A percentile compares a stretch with the other conserved stretches of the same genome.
Conservation (phyloP, 495 filamentous ascomycete species). For the Pseudotulostoma volvatum region DNA sequence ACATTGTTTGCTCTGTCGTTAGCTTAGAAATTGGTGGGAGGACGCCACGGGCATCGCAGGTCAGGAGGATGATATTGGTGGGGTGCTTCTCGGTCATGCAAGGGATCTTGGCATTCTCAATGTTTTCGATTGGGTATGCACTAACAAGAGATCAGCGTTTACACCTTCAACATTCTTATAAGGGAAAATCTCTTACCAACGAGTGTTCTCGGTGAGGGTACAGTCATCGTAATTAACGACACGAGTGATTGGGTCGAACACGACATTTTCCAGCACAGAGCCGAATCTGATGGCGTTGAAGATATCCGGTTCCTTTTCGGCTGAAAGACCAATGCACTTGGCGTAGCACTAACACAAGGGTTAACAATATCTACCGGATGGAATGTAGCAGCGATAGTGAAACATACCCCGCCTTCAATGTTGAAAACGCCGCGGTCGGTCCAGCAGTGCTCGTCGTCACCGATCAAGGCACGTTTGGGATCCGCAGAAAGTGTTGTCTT, state of each 20-base stretch:
- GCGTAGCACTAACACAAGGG: slow-evolving; percentile 55
- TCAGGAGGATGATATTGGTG: slow-evolving; percentile 92
- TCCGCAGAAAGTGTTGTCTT: slow-evolving; percentile 98
- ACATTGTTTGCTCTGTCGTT: slow-evolving; percentile 92
- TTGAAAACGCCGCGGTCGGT: slow-evolving; percentile 94
- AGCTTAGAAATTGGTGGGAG: slow-evolving; percentile 97
- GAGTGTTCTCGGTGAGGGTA: slow-evolving; percentile 95
- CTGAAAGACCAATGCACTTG: slow-evolving; percentile 94
- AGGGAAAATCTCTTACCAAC: slow-evolving; percentile 30
- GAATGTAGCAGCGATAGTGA: too few species aligned
- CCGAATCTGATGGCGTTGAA: slow-evolving; percentile 92
- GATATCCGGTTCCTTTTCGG: slow-evolving; percentile 98
- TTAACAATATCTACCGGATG: too few species aligned
- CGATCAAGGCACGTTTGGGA: slow-evolving; percentile 87
- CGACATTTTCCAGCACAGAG: slow-evolving; percentile 94
- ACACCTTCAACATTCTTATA: slow-evolving; percentile 3
- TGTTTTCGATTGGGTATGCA: slow-evolving; percentile 98
- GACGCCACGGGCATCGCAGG: slow-evolving; percentile 93
- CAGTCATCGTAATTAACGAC: slow-evolving; percentile 87
- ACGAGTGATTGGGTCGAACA: slow-evolving; percentile 83
- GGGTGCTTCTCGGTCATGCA: slow-evolving; percentile 79
- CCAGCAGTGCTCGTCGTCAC: slow-evolving; percentile 99
- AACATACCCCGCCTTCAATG: slow-evolving; percentile 72
- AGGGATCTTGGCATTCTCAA: slow-evolving; percentile 95
- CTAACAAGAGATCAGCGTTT: slow-evolving; percentile 12